phyloP scores from a whole-genome alignment of 345 rosid genomes.

The Arabidopsis thaliana region TAIR10.1 NC_003074.8:19719001-19719500 shows the following conservation, averaged over 20 bases:
- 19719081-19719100: constrained; percentile 64
- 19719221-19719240: constrained; percentile 16
- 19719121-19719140: constrained; percentile 65
- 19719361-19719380: constrained; percentile 54
- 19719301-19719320: constrained; percentile 59
- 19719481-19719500: constrained; percentile 42
- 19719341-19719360: constrained; percentile 73
- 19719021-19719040: background rate
- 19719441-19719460: background rate
- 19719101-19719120: constrained; percentile 61
- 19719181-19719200: constrained; percentile 46
- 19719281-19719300: constrained; percentile 76
- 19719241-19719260: background rate
- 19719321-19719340: constrained; percentile 54
- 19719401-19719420: background rate
- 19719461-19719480: constrained; percentile 26
- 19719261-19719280: constrained; percentile 52
- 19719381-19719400: constrained; percentile 41
- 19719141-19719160: constrained; percentile 77
- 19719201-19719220: constrained; percentile 4
- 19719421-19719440: constrained; percentile 3
- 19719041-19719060: constrained; percentile 71
- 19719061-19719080: constrained; percentile 64
- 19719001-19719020: constrained; percentile 7
- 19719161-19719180: constrained; percentile 77